Conservation (phyloP, 1,139 yeast genomes). For the Lodderomyces orthopsilosis region DNA sequence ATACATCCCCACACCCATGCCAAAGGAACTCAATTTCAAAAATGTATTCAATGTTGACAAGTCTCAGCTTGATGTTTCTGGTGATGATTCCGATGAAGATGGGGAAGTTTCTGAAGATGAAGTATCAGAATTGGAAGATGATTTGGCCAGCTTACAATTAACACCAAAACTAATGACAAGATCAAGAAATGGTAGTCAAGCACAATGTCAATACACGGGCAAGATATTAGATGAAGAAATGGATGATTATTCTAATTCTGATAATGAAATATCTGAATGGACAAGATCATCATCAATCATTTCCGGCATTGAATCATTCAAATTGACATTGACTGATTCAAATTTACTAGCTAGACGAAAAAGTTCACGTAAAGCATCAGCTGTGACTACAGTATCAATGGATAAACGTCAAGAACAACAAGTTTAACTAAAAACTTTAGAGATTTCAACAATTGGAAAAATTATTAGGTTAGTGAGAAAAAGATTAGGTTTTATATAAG, state of each 20-base stretch:
- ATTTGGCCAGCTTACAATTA: slow-evolving; percentile 14
- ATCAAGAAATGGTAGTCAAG: slow-evolving; percentile 5
- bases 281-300: slow-evolving; percentile 46
- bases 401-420: slow-evolving; percentile 1
- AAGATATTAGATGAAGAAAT: slow-evolving; percentile 16
- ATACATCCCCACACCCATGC: slow-evolving; percentile 27
- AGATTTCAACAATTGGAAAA: background rate
- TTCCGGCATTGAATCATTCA: slow-evolving; percentile 40
- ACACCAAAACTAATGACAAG: slow-evolving; percentile 8
- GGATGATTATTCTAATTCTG: slow-evolving; percentile 17
- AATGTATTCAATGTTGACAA: slow-evolving; percentile 31
- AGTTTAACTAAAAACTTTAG: background rate
- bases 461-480: no score
- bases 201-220: background rate
- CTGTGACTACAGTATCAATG: background rate
- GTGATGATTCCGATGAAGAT: slow-evolving; percentile 16
- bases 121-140: slow-evolving; percentile 19
- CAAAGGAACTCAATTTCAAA: slow-evolving; percentile 29
- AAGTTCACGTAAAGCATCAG: slow-evolving; percentile 5
- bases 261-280: slow-evolving; percentile 19
- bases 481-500: background rate
- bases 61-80: slow-evolving; percentile 12
- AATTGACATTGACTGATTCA: slow-evolving; percentile 43
- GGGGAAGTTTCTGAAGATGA: slow-evolving; percentile 19
- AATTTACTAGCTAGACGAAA: slow-evolving; percentile 40